These are phyloP conservation scores for Podospora pseudoanserina DNA, from an alignment of 495 filamentous ascomycete genomes.

Conservation along the genomic window DNA sequence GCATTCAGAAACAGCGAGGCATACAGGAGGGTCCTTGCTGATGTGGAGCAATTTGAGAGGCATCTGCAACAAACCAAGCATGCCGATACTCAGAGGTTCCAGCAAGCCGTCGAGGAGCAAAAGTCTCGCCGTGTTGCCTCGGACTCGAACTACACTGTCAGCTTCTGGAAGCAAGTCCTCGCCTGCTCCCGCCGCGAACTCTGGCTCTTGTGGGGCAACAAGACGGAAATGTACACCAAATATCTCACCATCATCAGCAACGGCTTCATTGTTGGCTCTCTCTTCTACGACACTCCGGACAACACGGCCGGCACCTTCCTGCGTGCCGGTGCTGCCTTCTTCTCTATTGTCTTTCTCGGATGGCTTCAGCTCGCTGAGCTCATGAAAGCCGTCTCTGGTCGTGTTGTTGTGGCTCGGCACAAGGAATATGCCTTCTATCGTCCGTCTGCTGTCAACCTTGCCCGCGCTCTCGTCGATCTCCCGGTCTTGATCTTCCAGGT, in stretches of 20 bases:
- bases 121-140: conserved; percentile 36
- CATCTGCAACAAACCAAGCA: conserved; percentile 32
- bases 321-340: conserved; percentile 60
- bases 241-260: conserved; percentile 57
- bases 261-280: conserved; percentile 69
- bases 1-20: conserved; percentile 56
- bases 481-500: conserved; percentile 70
- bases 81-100: conserved; percentile 46
- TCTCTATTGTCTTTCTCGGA: conserved; percentile 75
- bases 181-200: conserved; percentile 53
- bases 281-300: conserved; percentile 68
- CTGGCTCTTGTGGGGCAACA: conserved; percentile 59
- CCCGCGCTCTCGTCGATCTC: conserved; percentile 70
- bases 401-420: conserved; percentile 78
- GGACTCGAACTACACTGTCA: conserved; percentile 54
- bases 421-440: conserved; percentile 82
- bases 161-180: conserved; percentile 55
- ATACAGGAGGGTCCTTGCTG: conserved; percentile 46
- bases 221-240: conserved; percentile 58
- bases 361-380: conserved; percentile 75
- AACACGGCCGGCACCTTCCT: conserved; percentile 54
- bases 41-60: conserved; percentile 48
- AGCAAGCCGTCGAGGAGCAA: conserved; percentile 44
- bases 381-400: conserved; percentile 63
- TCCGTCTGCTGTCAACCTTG: conserved; percentile 73